Percentiles rank a stretch among this genome's conserved stretches.
Evolutionary conservation across 108 stramenopile genomes (phyloP).

Genomic region (Pseudonitzschia delicatissima): DNA sequence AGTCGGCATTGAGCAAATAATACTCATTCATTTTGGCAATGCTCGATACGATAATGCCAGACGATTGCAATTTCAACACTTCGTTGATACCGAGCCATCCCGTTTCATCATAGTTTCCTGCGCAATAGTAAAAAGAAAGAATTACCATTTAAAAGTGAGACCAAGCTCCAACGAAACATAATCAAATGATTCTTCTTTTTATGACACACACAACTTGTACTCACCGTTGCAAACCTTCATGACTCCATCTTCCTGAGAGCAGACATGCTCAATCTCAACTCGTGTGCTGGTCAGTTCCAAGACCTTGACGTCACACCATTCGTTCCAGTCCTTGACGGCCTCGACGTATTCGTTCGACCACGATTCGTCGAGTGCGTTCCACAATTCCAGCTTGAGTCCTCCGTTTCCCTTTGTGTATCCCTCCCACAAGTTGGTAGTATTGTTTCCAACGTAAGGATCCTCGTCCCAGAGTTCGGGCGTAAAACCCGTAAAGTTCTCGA

Average conservation of each 20-base stretch:
- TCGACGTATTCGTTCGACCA: conserved; percentile 57
- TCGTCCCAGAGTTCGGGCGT: conserved; percentile 24
- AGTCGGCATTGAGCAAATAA: conserved; percentile 56
- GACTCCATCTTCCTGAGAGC: conserved; percentile 42
- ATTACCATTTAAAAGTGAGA: neutral
- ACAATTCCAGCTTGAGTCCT: conserved; percentile 49
- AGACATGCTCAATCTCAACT: conserved; percentile 38
- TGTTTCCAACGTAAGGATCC: conserved; percentile 59
- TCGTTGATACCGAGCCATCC: conserved; percentile 81
- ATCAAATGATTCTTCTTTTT: neutral
- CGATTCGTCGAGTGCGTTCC: conserved; percentile 56
- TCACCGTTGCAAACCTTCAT: conserved; percentile 69
- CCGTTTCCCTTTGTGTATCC: conserved; percentile 32
- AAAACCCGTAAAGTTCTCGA: conserved; percentile 17
- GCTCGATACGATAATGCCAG: conserved; percentile 37
- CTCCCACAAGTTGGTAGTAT: conserved; percentile 48
- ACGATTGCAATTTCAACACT: conserved; percentile 19
- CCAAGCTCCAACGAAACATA: neutral
- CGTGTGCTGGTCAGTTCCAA: conserved; percentile 35
- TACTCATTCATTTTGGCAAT: conserved; percentile 81
- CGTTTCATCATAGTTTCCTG: conserved; percentile 58
- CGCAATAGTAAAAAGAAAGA: neutral
- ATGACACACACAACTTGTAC: neutral
- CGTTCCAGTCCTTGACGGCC: conserved; percentile 67
- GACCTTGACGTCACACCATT: conserved; percentile 42